These are phyloP conservation scores for Jasminum sambac DNA, from an alignment of 257 asterid genomes.

Conservation along the genomic window DNA sequence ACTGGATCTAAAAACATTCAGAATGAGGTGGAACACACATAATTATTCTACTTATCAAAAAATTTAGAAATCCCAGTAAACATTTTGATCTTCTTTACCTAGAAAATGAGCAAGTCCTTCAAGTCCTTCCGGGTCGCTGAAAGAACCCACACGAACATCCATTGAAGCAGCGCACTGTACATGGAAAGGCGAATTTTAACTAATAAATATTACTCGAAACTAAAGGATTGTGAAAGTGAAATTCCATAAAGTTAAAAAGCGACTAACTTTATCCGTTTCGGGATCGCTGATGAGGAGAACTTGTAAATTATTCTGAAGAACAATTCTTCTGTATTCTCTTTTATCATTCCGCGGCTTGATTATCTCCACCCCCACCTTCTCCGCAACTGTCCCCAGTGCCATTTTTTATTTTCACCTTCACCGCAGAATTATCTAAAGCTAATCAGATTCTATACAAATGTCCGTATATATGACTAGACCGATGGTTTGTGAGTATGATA, in stretches of 20 bases:
- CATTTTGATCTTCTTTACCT: conserved; percentile 43
- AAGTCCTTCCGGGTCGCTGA: conserved; percentile 94
- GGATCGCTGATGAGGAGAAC: conserved; percentile 91
- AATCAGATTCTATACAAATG: neutral
- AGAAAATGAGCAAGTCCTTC: conserved; percentile 99
- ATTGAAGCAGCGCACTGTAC: conserved; percentile 92
- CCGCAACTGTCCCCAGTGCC: conserved; percentile 47
- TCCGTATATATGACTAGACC: neutral
- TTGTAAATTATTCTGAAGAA: conserved; percentile 71
- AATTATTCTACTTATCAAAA: conserved; percentile 10
- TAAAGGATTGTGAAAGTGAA: neutral
- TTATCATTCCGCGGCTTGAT: conserved; percentile 81
- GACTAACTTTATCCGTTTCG: conserved; percentile 82
- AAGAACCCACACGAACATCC: conserved; percentile 93
- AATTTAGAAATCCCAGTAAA: neutral
- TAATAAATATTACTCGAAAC: neutral
- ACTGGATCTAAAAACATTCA: neutral
- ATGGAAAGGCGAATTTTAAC: neutral
- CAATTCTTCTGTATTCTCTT: conserved; percentile 70
- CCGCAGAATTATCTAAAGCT: neutral
- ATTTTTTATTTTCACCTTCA: conserved; percentile 29
- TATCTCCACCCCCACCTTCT: conserved; percentile 52
- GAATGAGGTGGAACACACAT: neutral
- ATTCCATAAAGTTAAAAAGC: neutral
- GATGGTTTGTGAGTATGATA: neutral